phyloP scores from a whole-genome alignment of 495 filamentous ascomycete genomes.

The Neurospora sp. region DNA sequence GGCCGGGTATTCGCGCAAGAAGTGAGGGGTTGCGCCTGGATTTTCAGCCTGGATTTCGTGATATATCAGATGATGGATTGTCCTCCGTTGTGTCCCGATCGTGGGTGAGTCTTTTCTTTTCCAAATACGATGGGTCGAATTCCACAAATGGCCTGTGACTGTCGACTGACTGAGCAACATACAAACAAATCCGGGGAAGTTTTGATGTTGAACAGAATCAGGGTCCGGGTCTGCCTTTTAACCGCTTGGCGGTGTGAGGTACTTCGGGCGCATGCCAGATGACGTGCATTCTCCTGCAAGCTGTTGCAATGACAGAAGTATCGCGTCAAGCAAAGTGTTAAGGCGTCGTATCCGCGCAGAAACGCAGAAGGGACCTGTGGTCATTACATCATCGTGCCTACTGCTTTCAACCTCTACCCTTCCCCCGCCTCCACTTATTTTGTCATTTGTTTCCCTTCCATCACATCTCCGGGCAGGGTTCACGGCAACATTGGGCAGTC shows the following conservation, averaged over 20 bases:
- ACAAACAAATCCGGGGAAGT: neutral
- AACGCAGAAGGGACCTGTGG: neutral
- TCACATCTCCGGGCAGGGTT: neutral
- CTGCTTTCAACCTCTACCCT: neutral
- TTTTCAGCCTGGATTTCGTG: neutral
- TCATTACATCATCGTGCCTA: conserved; percentile 4
- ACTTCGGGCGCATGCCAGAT: neutral
- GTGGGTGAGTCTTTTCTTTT: neutral
- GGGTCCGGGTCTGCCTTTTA: neutral
- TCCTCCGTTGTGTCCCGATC: neutral
- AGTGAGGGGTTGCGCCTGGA: neutral
- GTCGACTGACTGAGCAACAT: neutral
- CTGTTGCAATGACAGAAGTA: neutral
- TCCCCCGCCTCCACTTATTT: neutral
- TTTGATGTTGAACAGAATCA: neutral
- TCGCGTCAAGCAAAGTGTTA: neutral
- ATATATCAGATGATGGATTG: neutral
- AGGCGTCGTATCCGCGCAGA: neutral
- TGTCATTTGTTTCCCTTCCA: neutral
- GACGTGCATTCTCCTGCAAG: neutral
- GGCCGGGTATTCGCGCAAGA: neutral
- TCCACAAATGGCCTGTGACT: neutral
- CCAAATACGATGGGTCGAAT: neutral
- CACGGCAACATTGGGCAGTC: neutral
- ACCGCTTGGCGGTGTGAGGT: neutral